Evolutionary conservation across 2,329 filamentous ascomycete genomes (phyloP).

Genomic region (Cladosporium sp.): DNA sequence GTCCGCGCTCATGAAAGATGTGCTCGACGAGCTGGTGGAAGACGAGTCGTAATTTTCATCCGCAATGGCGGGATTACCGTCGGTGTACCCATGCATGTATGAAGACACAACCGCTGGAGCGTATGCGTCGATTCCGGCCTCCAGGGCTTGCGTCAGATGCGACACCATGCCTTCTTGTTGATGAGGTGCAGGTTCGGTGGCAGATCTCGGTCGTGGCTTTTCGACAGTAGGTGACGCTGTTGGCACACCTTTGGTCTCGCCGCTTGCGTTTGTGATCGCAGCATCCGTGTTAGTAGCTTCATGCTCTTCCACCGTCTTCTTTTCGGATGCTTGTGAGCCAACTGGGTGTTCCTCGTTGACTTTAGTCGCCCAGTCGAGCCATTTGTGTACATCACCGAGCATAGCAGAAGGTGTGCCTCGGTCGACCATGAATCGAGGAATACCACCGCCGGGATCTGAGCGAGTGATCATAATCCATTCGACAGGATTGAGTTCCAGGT

Average conservation of each 20-base stretch:
- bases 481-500: conserved; percentile 59
- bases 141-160: conserved; percentile 27
- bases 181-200: conserved; percentile 13
- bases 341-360: conserved; percentile 8
- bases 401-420: conserved; percentile 80
- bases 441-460: conserved; percentile 82
- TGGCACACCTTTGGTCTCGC: not conserved
- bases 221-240: not conserved
- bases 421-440: conserved; percentile 88
- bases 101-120: conserved; percentile 30
- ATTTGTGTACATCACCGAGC: conserved; percentile 72
- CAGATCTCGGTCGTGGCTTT: not conserved
- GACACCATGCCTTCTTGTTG: conserved; percentile 27
- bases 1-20: conserved; percentile 41
- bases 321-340: not conserved
- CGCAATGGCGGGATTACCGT: not conserved
- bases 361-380: conserved; percentile 66
- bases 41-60: conserved; percentile 17
- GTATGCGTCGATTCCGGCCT: conserved; percentile 31
- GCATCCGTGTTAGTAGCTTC: not conserved
- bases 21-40: conserved; percentile 24
- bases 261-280: not conserved
- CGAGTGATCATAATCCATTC: conserved; percentile 94
- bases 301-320: not conserved
- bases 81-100: conserved; percentile 19